Percentiles rank a stretch among this genome's conserved stretches.
Conservation (phyloP, 371 early-diverging fungal genomes). For the Lichtheimia ornata region DNA sequence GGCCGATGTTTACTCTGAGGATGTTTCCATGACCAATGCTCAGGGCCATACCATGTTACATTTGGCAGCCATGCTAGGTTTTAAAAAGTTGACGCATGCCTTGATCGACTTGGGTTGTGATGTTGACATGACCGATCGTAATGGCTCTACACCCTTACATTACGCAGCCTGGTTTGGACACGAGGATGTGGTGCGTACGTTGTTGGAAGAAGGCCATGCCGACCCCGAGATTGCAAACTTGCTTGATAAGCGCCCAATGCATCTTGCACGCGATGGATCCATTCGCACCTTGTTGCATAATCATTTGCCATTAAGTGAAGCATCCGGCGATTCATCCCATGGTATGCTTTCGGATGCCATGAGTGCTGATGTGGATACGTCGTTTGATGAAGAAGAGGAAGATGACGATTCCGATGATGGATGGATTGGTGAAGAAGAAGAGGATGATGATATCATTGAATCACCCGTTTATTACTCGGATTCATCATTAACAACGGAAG, state of each 20-base stretch:
- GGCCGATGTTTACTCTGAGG: slow-evolving; percentile 32
- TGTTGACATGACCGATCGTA: slow-evolving; percentile 32
- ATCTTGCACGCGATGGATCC: slow-evolving; percentile 21
- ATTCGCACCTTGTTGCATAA: slow-evolving; percentile 21
- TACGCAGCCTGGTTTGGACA: slow-evolving; percentile 26
- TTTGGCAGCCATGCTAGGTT: slow-evolving; percentile 43
- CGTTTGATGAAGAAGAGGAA: slow-evolving; percentile 22
- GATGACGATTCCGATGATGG: slow-evolving; percentile 18
- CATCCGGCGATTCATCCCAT: slow-evolving; percentile 12
- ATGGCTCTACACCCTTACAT: slow-evolving; percentile 30
- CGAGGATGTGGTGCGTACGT: slow-evolving; percentile 19
- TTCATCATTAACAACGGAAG: slow-evolving; percentile 20
- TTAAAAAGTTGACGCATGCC: slow-evolving; percentile 19
- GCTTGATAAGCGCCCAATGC: slow-evolving; percentile 30
- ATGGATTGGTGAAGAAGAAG: slow-evolving; percentile 24
- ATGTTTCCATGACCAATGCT: slow-evolving; percentile 35
- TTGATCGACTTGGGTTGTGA: slow-evolving; percentile 35
- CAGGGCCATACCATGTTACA: slow-evolving; percentile 52
- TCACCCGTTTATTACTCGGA: slow-evolving; percentile 16
- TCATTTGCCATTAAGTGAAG: slow-evolving; percentile 18
- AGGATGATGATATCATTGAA: neutral
- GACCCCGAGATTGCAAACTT: slow-evolving; percentile 29
- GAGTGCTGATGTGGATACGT: slow-evolving; percentile 42
- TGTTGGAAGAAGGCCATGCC: slow-evolving; percentile 31
- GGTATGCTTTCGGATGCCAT: slow-evolving; percentile 27